Conservation (phyloP, 1,284 basidiomycete species). For the Rhodotorula glutinis region DNA sequence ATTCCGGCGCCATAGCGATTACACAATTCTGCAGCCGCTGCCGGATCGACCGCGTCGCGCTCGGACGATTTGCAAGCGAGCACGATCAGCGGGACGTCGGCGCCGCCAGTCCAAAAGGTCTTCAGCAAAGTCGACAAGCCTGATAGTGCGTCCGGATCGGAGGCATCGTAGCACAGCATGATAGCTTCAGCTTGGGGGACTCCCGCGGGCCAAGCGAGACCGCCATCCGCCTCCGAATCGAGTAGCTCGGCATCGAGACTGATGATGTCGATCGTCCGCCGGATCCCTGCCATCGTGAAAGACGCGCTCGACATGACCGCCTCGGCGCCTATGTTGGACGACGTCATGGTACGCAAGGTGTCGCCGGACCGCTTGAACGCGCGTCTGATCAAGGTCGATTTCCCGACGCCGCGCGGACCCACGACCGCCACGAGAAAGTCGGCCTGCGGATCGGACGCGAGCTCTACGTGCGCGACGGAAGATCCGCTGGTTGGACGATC, state of each 20-base stretch:
- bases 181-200: slow-evolving; percentile 43
- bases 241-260: slow-evolving; percentile 44
- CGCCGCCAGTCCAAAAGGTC: slow-evolving; percentile 45
- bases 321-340: neutral
- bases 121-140: slow-evolving; percentile 39
- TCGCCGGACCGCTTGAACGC: slow-evolving; percentile 33
- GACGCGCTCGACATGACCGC: slow-evolving; percentile 35
- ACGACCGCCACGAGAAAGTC: slow-evolving; percentile 41
- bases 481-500: too few species aligned
- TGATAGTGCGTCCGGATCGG: slow-evolving; percentile 37
- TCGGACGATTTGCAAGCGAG: slow-evolving; percentile 42
- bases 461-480: too few species aligned
- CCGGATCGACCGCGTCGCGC: slow-evolving; percentile 37
- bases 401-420: slow-evolving; percentile 45
- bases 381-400: slow-evolving; percentile 43
- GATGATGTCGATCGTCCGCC: slow-evolving; percentile 41
- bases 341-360: too few species aligned
- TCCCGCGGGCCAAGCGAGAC: slow-evolving; percentile 41
- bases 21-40: slow-evolving; percentile 40
- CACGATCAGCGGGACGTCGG: slow-evolving; percentile 42
- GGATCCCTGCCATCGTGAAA: slow-evolving; percentile 32
- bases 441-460: slow-evolving; percentile 2
- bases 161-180: slow-evolving; percentile 46
- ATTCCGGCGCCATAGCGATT: slow-evolving; percentile 45
- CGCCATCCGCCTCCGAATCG: slow-evolving; percentile 32